Evolutionary conservation across 371 early-diverging fungal genomes (phyloP).

Genomic region (Actinomortierella wolfii): DNA sequence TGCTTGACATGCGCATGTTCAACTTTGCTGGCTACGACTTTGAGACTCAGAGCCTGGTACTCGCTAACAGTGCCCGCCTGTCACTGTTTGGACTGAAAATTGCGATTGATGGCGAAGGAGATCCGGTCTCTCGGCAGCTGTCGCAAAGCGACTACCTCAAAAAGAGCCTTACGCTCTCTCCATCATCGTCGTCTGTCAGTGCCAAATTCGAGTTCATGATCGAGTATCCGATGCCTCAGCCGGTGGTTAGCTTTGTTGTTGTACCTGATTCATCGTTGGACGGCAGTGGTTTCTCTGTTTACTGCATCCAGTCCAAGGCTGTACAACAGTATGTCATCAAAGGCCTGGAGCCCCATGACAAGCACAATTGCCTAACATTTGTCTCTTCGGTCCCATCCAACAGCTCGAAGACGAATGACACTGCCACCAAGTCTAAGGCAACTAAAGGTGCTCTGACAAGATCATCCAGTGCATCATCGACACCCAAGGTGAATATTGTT

Average conservation of each 20-base stretch:
- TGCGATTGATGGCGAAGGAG: conserved; percentile 9
- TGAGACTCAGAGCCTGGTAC: conserved; percentile 38
- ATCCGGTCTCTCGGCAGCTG: conserved; percentile 3
- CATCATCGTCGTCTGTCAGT: neutral
- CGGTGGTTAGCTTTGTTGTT: conserved; percentile 46
- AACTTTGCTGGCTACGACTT: conserved; percentile 43
- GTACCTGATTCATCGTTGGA: conserved; percentile 43
- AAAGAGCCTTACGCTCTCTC: too few relatives aligned
- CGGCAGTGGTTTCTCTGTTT: conserved; percentile 47
- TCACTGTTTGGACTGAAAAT: conserved; percentile 44
- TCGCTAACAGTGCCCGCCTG: conserved; percentile 47
- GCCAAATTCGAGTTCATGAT: conserved; percentile 50
- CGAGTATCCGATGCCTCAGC: conserved; percentile 49
- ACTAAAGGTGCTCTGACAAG: conserved; percentile 2
- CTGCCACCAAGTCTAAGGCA: conserved; percentile 3
- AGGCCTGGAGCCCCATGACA: conserved; percentile 45
- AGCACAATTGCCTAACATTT: conserved; percentile 40
- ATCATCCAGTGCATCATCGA: too few relatives aligned
- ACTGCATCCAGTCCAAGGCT: conserved; percentile 49
- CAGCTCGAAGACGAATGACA: neutral
- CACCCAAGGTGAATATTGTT: too few relatives aligned
- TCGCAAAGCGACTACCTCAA: neutral
- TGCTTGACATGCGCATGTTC: conserved; percentile 45
- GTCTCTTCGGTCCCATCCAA: conserved; percentile 15
- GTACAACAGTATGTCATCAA: conserved; percentile 49